phyloP scores from a whole-genome alignment of 2,329 filamentous ascomycete species.

The Cercospora sp. region DNA sequence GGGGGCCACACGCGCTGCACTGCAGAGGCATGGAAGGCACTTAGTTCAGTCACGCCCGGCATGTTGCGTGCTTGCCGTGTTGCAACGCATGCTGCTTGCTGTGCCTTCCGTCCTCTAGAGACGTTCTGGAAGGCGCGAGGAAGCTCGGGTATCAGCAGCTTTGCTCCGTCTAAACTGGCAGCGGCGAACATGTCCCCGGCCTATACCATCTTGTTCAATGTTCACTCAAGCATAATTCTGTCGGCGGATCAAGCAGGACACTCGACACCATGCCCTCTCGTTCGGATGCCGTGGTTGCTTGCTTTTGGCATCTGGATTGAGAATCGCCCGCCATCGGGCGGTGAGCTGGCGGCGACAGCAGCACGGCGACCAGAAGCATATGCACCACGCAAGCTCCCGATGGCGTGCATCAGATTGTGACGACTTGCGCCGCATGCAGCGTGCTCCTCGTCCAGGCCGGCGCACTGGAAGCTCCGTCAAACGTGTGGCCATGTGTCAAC shows the following conservation, averaged over 20 bases:
- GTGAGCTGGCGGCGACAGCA: background rate
- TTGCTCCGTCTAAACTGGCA: background rate
- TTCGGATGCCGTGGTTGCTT: background rate
- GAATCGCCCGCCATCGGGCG: background rate
- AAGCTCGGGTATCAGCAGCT: background rate
- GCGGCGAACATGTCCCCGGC: no score
- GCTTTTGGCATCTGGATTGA: background rate
- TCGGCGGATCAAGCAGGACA: no score
- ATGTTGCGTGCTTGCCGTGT: no score
- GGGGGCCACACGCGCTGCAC: no score
- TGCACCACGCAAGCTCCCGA: background rate
- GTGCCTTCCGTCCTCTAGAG: background rate
- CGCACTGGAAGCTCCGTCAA: background rate
- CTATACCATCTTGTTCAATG: no score
- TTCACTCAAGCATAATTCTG: no score
- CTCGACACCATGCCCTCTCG: no score
- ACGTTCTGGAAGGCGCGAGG: conserved; percentile 22
- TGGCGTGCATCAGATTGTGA: background rate
- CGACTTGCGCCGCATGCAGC: background rate
- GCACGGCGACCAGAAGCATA: background rate
- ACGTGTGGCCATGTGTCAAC: background rate
- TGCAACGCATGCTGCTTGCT: no score
- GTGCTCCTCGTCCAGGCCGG: background rate
- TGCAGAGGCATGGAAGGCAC: no score
- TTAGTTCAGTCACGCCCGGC: no score